Evolutionary conservation across 2,329 filamentous ascomycete genomes (phyloP).

Genomic region (Ceratocystis destructans): DNA sequence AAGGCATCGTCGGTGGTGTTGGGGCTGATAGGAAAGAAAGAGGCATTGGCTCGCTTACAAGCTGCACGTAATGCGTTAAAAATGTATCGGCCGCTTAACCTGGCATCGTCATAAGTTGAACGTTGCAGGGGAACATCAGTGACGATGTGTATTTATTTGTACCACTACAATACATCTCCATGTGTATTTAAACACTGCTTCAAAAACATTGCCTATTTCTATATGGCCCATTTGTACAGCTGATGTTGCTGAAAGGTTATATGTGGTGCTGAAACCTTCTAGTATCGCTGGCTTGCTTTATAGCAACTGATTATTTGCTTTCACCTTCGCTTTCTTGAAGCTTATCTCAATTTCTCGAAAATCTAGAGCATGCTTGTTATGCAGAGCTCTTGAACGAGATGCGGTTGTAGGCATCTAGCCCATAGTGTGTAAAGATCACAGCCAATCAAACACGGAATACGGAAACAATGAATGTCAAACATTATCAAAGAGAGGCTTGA

Average conservation of each 20-base stretch:
- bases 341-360: too few species aligned
- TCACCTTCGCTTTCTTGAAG: too few species aligned
- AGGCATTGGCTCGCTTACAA: slow-evolving; percentile 21
- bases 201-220: not conserved
- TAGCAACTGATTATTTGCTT: too few species aligned
- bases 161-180: not conserved
- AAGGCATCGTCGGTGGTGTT: slow-evolving; percentile 23
- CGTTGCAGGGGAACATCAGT: not conserved
- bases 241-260: too few species aligned
- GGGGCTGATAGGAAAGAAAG: slow-evolving; percentile 27
- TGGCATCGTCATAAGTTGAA: not conserved
- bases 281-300: not conserved
- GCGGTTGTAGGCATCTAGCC: too few species aligned
- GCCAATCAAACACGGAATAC: not conserved
- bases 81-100: not conserved
- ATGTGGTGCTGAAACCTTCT: not conserved
- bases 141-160: not conserved
- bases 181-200: not conserved
- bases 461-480: not conserved
- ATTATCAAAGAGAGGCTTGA: not conserved
- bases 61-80: slow-evolving; percentile 10
- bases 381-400: too few species aligned
- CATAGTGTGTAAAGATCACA: not conserved
- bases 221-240: not conserved
- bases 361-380: too few species aligned